Conservation (phyloP, 805 yeast genomes). For the Jamesozyma lodderae region DNA sequence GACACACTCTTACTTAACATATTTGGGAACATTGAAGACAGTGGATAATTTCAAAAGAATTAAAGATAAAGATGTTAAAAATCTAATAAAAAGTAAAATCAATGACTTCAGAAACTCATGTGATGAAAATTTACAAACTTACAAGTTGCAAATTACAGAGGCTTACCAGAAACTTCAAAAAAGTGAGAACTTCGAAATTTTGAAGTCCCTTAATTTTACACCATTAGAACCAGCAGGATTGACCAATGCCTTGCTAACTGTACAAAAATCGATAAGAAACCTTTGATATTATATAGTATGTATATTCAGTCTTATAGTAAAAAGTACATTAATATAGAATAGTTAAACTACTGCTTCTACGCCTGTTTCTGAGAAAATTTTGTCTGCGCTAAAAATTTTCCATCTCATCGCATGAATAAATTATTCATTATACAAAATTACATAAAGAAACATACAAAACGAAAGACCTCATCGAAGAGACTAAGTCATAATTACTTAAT, state of each 20-base stretch:
- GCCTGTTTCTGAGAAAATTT: too few species aligned
- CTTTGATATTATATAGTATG: too few species aligned
- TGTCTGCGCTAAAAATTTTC: neutral
- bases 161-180: slow-evolving; percentile 6
- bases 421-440: neutral
- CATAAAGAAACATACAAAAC: neutral
- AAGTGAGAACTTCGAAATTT: slow-evolving; percentile 4
- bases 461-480: too few species aligned
- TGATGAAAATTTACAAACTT: slow-evolving; percentile 12
- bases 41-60: slow-evolving; percentile 22
- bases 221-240: slow-evolving; percentile 8
- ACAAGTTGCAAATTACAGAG: slow-evolving; percentile 3
- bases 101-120: slow-evolving; percentile 16
- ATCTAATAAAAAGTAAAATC: slow-evolving; percentile 13
- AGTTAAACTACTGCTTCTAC: too few species aligned
- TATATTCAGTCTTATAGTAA: too few species aligned
- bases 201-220: slow-evolving; percentile 8
- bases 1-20: slow-evolving; percentile 17
- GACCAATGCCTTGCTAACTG: slow-evolving; percentile 5
- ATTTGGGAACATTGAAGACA: slow-evolving; percentile 23
- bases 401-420: slow-evolving; percentile 1
- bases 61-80: slow-evolving; percentile 13
- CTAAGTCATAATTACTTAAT: neutral
- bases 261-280: slow-evolving; percentile 18
- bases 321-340: too few species aligned